Percentiles rank a stretch among this genome's conserved stretches.
phyloP scores from a whole-genome alignment of 2,329 filamentous ascomycete species.

The Aspergillus intermedius region DNA sequence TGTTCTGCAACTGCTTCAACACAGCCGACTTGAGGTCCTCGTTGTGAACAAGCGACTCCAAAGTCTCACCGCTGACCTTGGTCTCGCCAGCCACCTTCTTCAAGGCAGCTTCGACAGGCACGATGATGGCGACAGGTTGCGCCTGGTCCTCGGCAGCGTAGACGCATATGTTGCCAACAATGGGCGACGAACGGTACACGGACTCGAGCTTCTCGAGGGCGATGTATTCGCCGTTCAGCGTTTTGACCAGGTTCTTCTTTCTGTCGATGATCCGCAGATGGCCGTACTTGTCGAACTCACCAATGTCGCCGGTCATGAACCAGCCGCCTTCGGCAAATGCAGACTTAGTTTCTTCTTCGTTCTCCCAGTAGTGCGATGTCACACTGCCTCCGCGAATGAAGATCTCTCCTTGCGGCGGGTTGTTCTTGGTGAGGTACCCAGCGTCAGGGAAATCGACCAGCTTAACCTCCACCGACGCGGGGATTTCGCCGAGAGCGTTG shows the following conservation, averaged over 20 bases:
- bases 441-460: conserved; percentile 84
- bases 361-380: conserved; percentile 71
- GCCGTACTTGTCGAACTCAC: conserved; percentile 74
- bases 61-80: conserved; percentile 56
- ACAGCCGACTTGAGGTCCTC: conserved; percentile 36
- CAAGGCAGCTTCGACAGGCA: conserved; percentile 50
- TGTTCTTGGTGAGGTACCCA: conserved; percentile 70
- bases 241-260: conserved; percentile 98
- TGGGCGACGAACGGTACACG: conserved; percentile 72
- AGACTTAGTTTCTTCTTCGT: conserved; percentile 76
- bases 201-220: conserved; percentile 94
- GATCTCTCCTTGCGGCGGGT: conserved; percentile 84
- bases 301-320: conserved; percentile 97
- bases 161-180: conserved; percentile 80
- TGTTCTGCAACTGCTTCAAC: conserved; percentile 35
- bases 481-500: conserved; percentile 67
- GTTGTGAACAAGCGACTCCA: conserved; percentile 60
- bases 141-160: conserved; percentile 69
- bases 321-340: conserved; percentile 77
- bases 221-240: conserved; percentile 91
- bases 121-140: conserved; percentile 77
- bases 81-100: conserved; percentile 51
- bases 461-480: conserved; percentile 77
- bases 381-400: conserved; percentile 76
- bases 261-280: conserved; percentile 86